Percentiles rank a stretch among this genome's conserved stretches.
Evolutionary conservation across 2,329 filamentous ascomycete species (phyloP).

Genomic region (Penicillium sp.): DNA sequence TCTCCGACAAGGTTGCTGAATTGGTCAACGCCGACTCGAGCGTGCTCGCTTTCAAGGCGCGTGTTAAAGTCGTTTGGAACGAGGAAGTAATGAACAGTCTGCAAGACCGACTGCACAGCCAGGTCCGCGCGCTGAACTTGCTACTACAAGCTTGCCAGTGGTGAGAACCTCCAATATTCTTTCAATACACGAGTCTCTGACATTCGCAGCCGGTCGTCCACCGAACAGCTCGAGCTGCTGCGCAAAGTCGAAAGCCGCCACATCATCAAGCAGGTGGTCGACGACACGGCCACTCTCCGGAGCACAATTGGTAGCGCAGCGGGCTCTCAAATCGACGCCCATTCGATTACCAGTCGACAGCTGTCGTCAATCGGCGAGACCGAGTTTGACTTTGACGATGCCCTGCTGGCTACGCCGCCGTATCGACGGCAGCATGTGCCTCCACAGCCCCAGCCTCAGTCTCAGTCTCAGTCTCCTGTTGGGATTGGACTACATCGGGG

Average conservation of each 20-base stretch:
- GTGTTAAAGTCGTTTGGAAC: conserved; percentile 33
- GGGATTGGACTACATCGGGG: conserved; percentile 8
- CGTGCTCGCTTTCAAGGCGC: conserved; percentile 23
- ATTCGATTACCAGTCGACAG: conserved; percentile 24
- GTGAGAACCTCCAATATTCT: no score
- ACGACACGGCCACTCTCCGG: conserved; percentile 34
- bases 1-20: conserved; percentile 31
- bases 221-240: conserved; percentile 33
- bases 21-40: conserved; percentile 20
- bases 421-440: conserved; percentile 20
- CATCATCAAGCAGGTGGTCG: conserved; percentile 33
- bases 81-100: conserved; percentile 35
- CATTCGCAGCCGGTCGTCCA: conserved; percentile 25
- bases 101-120: conserved; percentile 31
- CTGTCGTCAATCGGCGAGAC: conserved; percentile 25
- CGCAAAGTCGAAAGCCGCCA: conserved; percentile 28
- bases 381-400: conserved; percentile 31
- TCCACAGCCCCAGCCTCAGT: neutral
- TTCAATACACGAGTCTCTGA: neutral
- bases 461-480: neutral
- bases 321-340: conserved; percentile 22
- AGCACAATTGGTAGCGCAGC: conserved; percentile 22
- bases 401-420: conserved; percentile 23
- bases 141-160: conserved; percentile 38
- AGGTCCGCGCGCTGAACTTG: conserved; percentile 35